Percentiles rank a stretch among this genome's conserved stretches.
Evolutionary conservation across 306 rosid genomes (phyloP).

Genomic region (Amphicarpaea edgeworthii): DNA sequence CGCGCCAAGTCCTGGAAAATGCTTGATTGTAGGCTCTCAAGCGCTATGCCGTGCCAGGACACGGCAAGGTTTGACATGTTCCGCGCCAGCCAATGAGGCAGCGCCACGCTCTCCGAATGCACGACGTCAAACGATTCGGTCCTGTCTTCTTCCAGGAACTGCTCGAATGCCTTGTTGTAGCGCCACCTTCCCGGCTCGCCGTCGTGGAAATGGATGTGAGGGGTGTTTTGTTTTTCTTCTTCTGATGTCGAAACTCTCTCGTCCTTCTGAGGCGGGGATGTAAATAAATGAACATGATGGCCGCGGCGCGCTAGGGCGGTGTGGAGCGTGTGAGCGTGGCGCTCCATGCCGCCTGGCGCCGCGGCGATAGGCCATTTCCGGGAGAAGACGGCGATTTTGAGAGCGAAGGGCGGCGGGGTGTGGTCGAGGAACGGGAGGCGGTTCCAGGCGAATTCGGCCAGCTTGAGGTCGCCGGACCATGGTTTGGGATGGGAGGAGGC

Average conservation of each 20-base stretch:
- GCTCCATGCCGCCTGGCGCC: constrained; percentile 92
- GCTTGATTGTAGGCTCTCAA: constrained; percentile 76
- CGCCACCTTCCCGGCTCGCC: constrained; percentile 86
- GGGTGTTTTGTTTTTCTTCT: constrained; percentile 46
- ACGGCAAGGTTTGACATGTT: constrained; percentile 72
- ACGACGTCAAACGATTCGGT: constrained; percentile 67
- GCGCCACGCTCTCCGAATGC: constrained; percentile 87
- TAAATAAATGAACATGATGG: constrained; percentile 81
- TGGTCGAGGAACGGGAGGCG: constrained; percentile 56
- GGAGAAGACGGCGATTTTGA: constrained; percentile 84
- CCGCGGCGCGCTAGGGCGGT: constrained; percentile 78
- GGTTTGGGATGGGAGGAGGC: constrained; percentile 43
- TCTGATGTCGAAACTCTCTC: too few species aligned
- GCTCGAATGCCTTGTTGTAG: constrained; percentile 88
- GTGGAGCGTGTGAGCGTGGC: constrained; percentile 89
- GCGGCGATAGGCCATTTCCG: constrained; percentile 85
- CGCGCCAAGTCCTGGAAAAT: constrained; percentile 76
- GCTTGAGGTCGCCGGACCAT: constrained; percentile 75
- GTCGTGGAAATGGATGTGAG: constrained; percentile 73
- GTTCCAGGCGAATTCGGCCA: constrained; percentile 77
- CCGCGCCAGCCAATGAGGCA: constrained; percentile 71
- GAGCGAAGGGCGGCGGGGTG: constrained; percentile 49
- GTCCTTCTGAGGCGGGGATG: constrained; percentile 63
- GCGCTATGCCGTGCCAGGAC: constrained; percentile 89
- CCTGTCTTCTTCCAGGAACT: constrained; percentile 59